phyloP scores from a whole-genome alignment of 2,329 filamentous ascomycete genomes.

The Knoxdaviesia capensis region DNA sequence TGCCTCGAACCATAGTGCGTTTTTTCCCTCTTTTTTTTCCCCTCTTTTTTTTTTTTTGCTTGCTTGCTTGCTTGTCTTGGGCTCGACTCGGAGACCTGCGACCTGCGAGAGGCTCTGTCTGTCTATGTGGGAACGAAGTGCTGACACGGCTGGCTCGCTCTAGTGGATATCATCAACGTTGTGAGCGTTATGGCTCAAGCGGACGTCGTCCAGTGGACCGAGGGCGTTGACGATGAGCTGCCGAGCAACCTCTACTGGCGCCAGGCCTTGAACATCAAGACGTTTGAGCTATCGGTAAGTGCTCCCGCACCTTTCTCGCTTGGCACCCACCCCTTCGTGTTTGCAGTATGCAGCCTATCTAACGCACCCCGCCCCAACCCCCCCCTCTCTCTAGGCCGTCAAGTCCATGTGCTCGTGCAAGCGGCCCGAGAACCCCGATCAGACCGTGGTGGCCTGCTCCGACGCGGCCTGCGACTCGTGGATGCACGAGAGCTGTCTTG shows the following conservation, averaged over 20 bases:
- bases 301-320: too few relatives aligned
- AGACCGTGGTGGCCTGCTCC: conserved; percentile 36
- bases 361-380: neutral
- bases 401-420: conserved; percentile 28
- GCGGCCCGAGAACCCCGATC: conserved; percentile 41
- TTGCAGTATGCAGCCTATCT: too few relatives aligned
- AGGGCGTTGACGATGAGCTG: conserved; percentile 44
- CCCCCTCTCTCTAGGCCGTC: conserved; percentile 1
- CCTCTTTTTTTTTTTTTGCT: conserved; percentile 2
- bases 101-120: neutral
- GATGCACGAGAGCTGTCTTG: conserved; percentile 44
- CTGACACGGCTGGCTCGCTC: too few relatives aligned
- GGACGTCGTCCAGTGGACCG: conserved; percentile 46
- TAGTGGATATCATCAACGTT: conserved; percentile 57
- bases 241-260: conserved; percentile 42
- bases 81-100: too few relatives aligned
- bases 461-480: conserved; percentile 33
- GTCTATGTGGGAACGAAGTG: neutral
- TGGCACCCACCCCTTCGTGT: too few relatives aligned
- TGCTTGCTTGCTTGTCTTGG: neutral
- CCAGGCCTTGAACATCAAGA: conserved; percentile 38
- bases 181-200: conserved; percentile 44
- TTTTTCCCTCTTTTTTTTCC: neutral
- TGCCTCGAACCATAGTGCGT: conserved; percentile 49
- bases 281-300: conserved; percentile 36